A percentile compares a stretch with the other conserved stretches of the same genome.
Conservation (phyloP, 1,139 yeast species). For the Yarrowia galli region DNA sequence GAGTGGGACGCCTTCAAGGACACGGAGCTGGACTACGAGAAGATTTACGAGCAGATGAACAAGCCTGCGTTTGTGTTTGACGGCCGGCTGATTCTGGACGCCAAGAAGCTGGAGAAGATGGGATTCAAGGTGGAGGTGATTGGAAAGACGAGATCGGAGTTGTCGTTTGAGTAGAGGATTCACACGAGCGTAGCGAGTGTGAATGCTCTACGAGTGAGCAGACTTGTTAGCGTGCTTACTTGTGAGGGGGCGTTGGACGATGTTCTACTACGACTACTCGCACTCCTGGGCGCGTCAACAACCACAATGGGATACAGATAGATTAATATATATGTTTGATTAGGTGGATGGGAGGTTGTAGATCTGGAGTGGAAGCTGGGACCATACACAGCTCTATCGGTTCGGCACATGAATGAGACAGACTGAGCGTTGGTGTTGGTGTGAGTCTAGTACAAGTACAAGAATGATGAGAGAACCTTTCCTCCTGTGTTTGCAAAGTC, state of each 20-base stretch:
- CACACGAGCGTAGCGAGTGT: too few species aligned
- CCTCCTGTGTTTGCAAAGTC: too few species aligned
- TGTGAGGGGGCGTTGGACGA: not conserved
- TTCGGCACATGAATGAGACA: too few species aligned
- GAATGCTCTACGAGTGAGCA: too few species aligned
- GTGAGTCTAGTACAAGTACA: too few species aligned
- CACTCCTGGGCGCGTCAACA: too few species aligned
- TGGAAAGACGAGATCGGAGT: slow-evolving; percentile 42
- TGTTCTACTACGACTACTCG: too few species aligned
- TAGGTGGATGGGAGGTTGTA: not conserved
- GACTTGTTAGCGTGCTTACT: too few species aligned
- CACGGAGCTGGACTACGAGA: slow-evolving; percentile 45
- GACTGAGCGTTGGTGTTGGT: too few species aligned
- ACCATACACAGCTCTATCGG: too few species aligned
- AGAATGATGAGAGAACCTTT: too few species aligned
- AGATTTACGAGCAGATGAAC: slow-evolving; percentile 46
- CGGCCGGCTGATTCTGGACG: slow-evolving; percentile 45
- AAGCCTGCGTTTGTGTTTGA: slow-evolving; percentile 48
- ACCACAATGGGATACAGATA: slow-evolving; percentile 10
- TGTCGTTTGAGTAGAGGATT: slow-evolving; percentile 40
- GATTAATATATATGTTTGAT: slow-evolving; percentile 19
- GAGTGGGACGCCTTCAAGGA: slow-evolving; percentile 51
- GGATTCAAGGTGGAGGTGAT: slow-evolving; percentile 44
- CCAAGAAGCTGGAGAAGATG: slow-evolving; percentile 44
- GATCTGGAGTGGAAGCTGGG: too few species aligned